A percentile compares a stretch with the other conserved stretches of the same genome.
Evolutionary conservation across 208 protist species (phyloP).

Genomic region (Leishmania major): DNA sequence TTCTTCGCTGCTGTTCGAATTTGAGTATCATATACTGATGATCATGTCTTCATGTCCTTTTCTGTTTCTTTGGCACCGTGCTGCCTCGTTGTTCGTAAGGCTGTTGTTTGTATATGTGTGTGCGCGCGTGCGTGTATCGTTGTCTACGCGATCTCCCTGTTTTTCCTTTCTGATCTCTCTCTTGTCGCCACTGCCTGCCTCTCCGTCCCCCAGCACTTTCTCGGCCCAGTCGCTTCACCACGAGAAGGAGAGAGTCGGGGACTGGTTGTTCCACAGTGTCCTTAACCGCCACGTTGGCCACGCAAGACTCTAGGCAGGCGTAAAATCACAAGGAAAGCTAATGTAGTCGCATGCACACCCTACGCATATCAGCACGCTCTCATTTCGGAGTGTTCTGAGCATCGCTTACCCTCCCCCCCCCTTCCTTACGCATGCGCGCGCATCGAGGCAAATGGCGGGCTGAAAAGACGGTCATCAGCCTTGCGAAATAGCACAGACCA

Average conservation of each 20-base stretch:
- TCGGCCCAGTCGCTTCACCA: not conserved
- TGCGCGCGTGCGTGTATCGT: not conserved
- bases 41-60: not conserved
- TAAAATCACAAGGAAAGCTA: not conserved
- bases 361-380: not conserved
- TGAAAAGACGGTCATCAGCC: not conserved
- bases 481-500: not conserved
- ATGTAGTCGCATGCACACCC: not conserved
- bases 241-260: not conserved
- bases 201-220: not conserved
- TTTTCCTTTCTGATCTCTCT: not conserved
- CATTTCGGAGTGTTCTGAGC: not conserved
- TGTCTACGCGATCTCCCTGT: not conserved
- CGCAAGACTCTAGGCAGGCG: not conserved
- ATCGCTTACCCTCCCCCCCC: not conserved
- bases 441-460: not conserved
- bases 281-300: not conserved
- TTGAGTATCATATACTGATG: not conserved
- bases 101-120: not conserved
- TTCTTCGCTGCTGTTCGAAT: not conserved
- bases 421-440: not conserved
- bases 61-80: not conserved
- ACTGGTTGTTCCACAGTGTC: not conserved
- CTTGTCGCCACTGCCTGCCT: not conserved
- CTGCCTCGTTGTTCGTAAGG: not conserved